phyloP scores from a whole-genome alignment of 352 stramenopile species.

The Pythium angustatum region DNA sequence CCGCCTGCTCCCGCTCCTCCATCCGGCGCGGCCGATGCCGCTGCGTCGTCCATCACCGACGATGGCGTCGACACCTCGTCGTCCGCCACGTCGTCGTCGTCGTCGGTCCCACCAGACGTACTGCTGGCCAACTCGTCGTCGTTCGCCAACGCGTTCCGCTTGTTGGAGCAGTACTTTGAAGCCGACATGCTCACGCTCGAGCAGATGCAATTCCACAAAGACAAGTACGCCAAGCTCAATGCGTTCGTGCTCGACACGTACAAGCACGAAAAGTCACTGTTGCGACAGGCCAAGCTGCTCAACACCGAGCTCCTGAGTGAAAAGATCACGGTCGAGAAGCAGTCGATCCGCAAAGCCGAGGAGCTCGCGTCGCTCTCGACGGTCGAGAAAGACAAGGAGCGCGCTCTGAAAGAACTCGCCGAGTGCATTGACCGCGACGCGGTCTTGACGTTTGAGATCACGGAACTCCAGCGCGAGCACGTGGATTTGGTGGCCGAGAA shows the following conservation, averaged over 20 bases:
- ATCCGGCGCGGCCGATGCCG: neutral
- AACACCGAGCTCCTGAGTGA: slow-evolving; percentile 83
- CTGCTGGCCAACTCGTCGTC: slow-evolving; percentile 51
- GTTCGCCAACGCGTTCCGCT: slow-evolving; percentile 65
- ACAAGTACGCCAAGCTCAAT: slow-evolving; percentile 75
- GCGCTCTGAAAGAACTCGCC: slow-evolving; percentile 71
- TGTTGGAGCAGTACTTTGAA: slow-evolving; percentile 86
- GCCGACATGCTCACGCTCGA: slow-evolving; percentile 81
- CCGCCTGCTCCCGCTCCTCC: too few relatives aligned
- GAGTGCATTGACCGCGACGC: slow-evolving; percentile 80
- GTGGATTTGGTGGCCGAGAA: slow-evolving; percentile 73
- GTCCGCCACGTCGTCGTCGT: slow-evolving; percentile 11
- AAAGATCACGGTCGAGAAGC: slow-evolving; percentile 88
- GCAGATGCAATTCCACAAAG: slow-evolving; percentile 80
- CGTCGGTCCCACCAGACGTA: slow-evolving; percentile 27
- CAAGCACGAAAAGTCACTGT: slow-evolving; percentile 77
- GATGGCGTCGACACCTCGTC: slow-evolving; percentile 16
- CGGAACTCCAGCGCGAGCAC: slow-evolving; percentile 81
- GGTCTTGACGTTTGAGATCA: slow-evolving; percentile 86
- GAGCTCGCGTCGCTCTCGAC: slow-evolving; percentile 70
- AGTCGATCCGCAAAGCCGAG: slow-evolving; percentile 82
- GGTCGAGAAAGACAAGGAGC: slow-evolving; percentile 82
- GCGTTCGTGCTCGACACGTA: slow-evolving; percentile 75
- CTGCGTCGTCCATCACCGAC: neutral
- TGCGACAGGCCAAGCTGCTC: slow-evolving; percentile 81